A percentile compares a stretch with the other conserved stretches of the same genome.
These are phyloP conservation scores for Russula abietina DNA, from an alignment of 768 basidiomycete species.

Conservation along the genomic window DNA sequence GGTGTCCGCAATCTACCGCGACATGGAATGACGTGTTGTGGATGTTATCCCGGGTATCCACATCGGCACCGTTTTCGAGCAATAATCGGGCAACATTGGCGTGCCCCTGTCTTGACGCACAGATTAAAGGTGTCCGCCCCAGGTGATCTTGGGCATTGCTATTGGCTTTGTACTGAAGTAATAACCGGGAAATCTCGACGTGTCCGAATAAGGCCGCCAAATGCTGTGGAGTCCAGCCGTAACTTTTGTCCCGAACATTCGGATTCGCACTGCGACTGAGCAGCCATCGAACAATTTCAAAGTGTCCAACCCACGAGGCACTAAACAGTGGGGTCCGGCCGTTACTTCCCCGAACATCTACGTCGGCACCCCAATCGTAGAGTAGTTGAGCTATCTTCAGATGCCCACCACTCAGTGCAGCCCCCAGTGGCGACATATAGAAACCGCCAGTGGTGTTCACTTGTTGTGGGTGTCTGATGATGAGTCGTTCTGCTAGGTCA, in stretches of 20 bases:
- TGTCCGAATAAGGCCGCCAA: not conserved
- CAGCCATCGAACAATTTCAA: not conserved
- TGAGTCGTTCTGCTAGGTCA: not conserved
- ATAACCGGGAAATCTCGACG: not conserved
- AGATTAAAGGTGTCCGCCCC: not conserved
- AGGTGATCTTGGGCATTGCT: not conserved
- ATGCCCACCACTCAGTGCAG: not conserved
- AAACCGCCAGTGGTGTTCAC: not conserved
- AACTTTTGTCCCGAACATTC: not conserved
- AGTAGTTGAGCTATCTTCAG: not conserved
- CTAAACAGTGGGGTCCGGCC: not conserved
- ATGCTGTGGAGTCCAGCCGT: not conserved
- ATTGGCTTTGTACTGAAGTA: not conserved
- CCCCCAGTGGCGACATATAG: not conserved
- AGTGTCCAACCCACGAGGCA: not conserved
- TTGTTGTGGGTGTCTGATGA: not conserved
- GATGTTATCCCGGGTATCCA: not conserved
- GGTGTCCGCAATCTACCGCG: rapidly evolving
- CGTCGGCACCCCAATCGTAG: not conserved
- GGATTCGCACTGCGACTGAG: not conserved
- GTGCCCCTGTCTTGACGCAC: not conserved
- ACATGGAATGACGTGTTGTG: not conserved
- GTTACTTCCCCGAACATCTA: not conserved
- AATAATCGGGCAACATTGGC: not conserved
- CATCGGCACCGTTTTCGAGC: not conserved